Evolutionary conservation across 208 protist genomes (phyloP).

Genomic region (Crithidia expoeki): DNA sequence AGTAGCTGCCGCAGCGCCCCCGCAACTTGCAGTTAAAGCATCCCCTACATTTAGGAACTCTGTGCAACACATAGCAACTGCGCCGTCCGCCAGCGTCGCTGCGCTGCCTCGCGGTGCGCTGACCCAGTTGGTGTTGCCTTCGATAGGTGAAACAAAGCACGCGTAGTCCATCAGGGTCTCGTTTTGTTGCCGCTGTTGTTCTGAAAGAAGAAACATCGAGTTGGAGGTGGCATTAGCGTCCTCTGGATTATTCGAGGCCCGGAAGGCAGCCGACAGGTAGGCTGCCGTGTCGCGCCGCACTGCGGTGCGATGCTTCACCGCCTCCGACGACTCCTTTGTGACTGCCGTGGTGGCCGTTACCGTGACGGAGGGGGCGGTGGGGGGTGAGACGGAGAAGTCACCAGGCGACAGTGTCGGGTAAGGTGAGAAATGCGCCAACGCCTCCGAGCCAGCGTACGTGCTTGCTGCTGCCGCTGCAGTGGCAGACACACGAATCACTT

Average conservation of each 20-base stretch:
- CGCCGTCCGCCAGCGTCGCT: background rate
- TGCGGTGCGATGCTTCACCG: background rate
- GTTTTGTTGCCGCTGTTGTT: background rate
- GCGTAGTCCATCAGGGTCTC: background rate
- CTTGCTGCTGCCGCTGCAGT: background rate
- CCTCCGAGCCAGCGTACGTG: background rate
- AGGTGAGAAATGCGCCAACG: conserved; percentile 12
- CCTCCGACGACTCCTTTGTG: background rate
- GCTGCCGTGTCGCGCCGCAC: conserved; percentile 1
- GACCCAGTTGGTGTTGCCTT: conserved; percentile 14
- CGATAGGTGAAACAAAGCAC: background rate
- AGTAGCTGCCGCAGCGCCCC: too few species aligned
- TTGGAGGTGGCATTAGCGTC: background rate
- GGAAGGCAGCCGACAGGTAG: conserved; percentile 7
- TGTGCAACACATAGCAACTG: background rate
- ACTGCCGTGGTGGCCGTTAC: background rate
- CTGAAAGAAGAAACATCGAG: background rate
- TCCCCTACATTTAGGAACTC: too few species aligned
- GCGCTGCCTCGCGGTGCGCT: background rate
- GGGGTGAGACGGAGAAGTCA: background rate
- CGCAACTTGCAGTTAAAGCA: too few species aligned
- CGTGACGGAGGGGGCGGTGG: background rate
- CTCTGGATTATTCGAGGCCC: background rate
- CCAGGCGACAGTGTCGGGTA: conserved; percentile 1
- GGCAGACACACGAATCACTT: too few species aligned